phyloP scores from a whole-genome alignment of 495 filamentous ascomycete species.

The Aspergillus mulundensis region DNA sequence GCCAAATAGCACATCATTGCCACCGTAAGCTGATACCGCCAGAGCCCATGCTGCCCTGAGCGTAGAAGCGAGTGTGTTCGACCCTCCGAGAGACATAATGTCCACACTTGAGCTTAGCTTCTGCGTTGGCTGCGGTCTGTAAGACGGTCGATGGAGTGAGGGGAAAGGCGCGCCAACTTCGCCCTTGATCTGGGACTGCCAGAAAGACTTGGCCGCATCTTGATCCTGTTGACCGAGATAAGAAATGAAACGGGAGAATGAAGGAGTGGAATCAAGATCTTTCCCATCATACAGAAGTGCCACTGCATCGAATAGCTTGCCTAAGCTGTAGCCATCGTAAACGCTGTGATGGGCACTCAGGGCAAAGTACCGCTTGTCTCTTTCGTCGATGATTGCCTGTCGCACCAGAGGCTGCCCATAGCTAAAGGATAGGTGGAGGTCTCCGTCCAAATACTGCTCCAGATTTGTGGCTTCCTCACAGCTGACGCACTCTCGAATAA shows the following conservation, averaged over 20 bases:
- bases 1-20: conserved; percentile 39
- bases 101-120: background rate
- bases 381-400: conserved; percentile 32
- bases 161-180: conserved; percentile 4
- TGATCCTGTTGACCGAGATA: conserved; percentile 13
- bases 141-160: background rate
- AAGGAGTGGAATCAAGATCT: background rate
- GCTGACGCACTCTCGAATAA: conserved; percentile 31
- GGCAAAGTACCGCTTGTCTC: conserved; percentile 32
- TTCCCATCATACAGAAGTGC: background rate
- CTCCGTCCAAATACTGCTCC: conserved; percentile 11
- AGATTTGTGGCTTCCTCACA: conserved; percentile 22
- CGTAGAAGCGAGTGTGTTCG: conserved; percentile 40
- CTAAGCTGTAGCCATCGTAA: conserved; percentile 58
- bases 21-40: conserved; percentile 27
- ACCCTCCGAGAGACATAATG: background rate
- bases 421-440: background rate
- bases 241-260: conserved; percentile 19
- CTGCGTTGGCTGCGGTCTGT: conserved; percentile 1
- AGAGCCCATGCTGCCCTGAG: conserved; percentile 40
- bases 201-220: conserved; percentile 11
- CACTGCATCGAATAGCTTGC: conserved; percentile 14
- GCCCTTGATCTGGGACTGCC: conserved; percentile 7
- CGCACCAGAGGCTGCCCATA: conserved; percentile 16
- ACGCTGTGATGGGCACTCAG: conserved; percentile 57